phyloP scores from a whole-genome alignment of 805 yeast genomes.

The Yarrowia hollandica region DNA sequence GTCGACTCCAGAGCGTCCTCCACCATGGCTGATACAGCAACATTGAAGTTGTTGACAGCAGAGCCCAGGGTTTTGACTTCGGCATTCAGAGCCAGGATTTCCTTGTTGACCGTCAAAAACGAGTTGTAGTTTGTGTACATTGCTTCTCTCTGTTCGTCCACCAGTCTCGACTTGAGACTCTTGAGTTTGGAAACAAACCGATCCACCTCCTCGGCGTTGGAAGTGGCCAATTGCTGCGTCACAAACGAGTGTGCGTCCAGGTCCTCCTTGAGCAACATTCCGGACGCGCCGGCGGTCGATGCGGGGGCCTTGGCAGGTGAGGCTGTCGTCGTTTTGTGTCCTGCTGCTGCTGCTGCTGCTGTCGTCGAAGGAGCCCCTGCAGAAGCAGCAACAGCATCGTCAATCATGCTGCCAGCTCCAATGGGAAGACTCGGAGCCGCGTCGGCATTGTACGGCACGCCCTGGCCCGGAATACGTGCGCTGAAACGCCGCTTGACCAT shows the following conservation, averaged over 20 bases:
- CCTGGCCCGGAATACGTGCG: slow-evolving; percentile 46
- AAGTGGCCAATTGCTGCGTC: slow-evolving; percentile 54
- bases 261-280: slow-evolving; percentile 31
- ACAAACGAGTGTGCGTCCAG: slow-evolving; percentile 54
- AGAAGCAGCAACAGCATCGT: slow-evolving; percentile 48
- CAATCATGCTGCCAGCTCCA: slow-evolving; percentile 61
- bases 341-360: background rate
- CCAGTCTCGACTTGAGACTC: slow-evolving; percentile 52
- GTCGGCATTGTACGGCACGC: slow-evolving; percentile 80
- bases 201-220: slow-evolving; percentile 72
- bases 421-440: slow-evolving; percentile 69
- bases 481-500: slow-evolving; percentile 37
- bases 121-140: slow-evolving; percentile 40
- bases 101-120: slow-evolving; percentile 45
- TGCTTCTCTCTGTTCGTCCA: slow-evolving; percentile 40
- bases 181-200: slow-evolving; percentile 59
- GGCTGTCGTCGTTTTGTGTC: background rate
- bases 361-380: background rate
- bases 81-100: slow-evolving; percentile 61
- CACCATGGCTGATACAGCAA: slow-evolving; percentile 58
- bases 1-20: slow-evolving; percentile 61
- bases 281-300: slow-evolving; percentile 3
- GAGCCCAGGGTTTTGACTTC: slow-evolving; percentile 63
- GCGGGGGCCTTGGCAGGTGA: slow-evolving; percentile 20
- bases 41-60: slow-evolving; percentile 59